phyloP scores from a whole-genome alignment of 164 flowering plant genomes.

The Tetracentron sinense region DNA sequence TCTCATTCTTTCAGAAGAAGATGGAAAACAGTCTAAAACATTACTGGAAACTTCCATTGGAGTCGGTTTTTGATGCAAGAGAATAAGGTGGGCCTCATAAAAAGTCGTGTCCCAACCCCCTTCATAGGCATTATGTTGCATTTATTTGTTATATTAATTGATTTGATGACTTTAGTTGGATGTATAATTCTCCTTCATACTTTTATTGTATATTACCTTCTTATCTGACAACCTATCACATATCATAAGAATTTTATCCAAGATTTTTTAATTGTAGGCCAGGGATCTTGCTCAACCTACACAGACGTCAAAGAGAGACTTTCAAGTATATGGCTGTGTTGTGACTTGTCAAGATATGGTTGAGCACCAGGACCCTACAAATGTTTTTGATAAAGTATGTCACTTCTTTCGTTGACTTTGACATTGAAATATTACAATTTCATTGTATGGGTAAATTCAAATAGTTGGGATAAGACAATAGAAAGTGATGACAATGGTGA shows the following conservation, averaged over 20 bases:
- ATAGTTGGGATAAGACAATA: not conserved
- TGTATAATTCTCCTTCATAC: not conserved
- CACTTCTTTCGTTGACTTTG: not conserved
- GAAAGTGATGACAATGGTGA: not conserved
- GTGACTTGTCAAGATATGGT: slow-evolving; percentile 81
- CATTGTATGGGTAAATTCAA: not conserved
- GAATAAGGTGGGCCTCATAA: not conserved
- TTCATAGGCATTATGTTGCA: not conserved
- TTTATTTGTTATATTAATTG: not conserved
- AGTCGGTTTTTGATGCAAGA: not conserved
- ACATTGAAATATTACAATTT: too few species aligned
- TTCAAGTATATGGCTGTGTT: slow-evolving; percentile 88
- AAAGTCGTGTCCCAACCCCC: not conserved
- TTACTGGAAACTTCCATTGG: not conserved
- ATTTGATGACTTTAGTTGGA: not conserved
- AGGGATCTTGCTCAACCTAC: slow-evolving; percentile 28
- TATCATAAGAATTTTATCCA: not conserved
- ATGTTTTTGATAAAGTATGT: slow-evolving; percentile 68
- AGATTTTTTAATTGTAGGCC: slow-evolving; percentile 38
- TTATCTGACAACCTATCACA: not conserved
- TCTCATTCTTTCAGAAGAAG: too few species aligned
- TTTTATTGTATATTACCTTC: not conserved
- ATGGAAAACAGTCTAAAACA: too few species aligned
- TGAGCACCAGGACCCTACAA: slow-evolving; percentile 62
- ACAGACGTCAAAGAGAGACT: slow-evolving; percentile 55